Percentiles rank a stretch among this genome's conserved stretches.
Conservation (phyloP, 768 basidiomycete genomes). For the Lactarius psammicola region DNA sequence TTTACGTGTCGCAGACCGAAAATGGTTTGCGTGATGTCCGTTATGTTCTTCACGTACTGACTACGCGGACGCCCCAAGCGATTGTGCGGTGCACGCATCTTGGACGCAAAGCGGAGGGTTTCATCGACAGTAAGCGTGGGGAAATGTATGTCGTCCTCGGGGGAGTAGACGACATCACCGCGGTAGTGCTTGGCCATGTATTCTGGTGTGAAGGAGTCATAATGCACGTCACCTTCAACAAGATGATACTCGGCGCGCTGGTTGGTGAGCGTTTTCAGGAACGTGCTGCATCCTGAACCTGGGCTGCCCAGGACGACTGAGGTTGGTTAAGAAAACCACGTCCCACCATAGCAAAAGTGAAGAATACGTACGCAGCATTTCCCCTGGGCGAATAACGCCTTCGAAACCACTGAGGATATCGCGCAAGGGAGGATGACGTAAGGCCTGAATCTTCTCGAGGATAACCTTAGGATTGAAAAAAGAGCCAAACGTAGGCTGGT, state of each 20-base stretch:
- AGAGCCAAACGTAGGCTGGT: slow-evolving; percentile 62
- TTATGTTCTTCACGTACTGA: slow-evolving; percentile 43
- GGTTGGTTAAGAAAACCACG: background rate
- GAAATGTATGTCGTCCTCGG: slow-evolving; percentile 85
- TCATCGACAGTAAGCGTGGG: slow-evolving; percentile 79
- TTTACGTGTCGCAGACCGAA: slow-evolving; percentile 75
- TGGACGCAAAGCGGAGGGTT: slow-evolving; percentile 68
- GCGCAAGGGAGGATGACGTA: slow-evolving; percentile 60
- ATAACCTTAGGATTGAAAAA: slow-evolving; percentile 53
- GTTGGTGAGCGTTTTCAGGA: slow-evolving; percentile 81
- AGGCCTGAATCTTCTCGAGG: slow-evolving; percentile 42
- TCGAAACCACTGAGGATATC: slow-evolving; percentile 54
- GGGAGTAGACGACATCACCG: slow-evolving; percentile 79
- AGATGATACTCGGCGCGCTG: slow-evolving; percentile 63
- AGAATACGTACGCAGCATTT: slow-evolving; percentile 61
- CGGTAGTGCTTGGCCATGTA: slow-evolving; percentile 64
- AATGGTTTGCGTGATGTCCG: slow-evolving; percentile 58
- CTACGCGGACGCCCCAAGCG: slow-evolving; percentile 48
- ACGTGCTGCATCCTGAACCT: slow-evolving; percentile 79
- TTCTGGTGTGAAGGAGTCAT: slow-evolving; percentile 69
- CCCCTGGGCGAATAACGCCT: slow-evolving; percentile 58
- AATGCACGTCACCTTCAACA: slow-evolving; percentile 68
- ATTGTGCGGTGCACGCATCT: slow-evolving; percentile 61
- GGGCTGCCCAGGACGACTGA: slow-evolving; percentile 83
- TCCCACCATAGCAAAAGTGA: background rate